These are phyloP conservation scores for Xylariaceae sp. DNA, from an alignment of 2,329 filamentous ascomycete genomes.

Conservation along the genomic window DNA sequence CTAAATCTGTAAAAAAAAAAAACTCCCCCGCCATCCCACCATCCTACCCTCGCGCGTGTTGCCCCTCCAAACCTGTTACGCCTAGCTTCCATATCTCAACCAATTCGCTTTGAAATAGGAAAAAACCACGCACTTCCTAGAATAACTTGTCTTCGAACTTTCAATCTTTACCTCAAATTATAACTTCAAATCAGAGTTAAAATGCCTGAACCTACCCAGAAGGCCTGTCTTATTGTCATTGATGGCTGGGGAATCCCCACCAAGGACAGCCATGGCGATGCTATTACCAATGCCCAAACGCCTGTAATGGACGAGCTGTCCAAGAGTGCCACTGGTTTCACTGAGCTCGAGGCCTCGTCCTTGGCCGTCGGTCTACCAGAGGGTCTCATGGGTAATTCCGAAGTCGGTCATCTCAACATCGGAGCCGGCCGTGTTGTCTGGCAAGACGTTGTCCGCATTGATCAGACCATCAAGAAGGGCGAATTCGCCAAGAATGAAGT, in stretches of 20 bases:
- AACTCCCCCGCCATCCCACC: constrained; percentile 23
- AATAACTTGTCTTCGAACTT: constrained; percentile 2
- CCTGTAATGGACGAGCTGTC: constrained; percentile 93
- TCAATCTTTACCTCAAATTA: constrained; percentile 2
- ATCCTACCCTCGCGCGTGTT: constrained; percentile 23
- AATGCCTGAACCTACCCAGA: constrained; percentile 55
- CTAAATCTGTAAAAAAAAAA: constrained; percentile 12
- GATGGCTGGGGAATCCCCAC: constrained; percentile 94
- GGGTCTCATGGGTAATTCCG: constrained; percentile 97
- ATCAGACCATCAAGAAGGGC: constrained; percentile 82
- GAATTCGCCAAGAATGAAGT: constrained; percentile 73
- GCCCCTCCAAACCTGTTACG: constrained; percentile 17
- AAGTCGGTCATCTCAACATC: constrained; percentile 98
- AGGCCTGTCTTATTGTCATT: constrained; percentile 80
- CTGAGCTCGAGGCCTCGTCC: constrained; percentile 91
- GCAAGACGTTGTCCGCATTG: constrained; percentile 97
- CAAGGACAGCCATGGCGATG: constrained; percentile 84
- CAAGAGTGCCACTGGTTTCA: constrained; percentile 77
- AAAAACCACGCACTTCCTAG: constrained; percentile 32
- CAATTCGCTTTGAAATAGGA: constrained; percentile 10
- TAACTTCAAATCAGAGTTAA: constrained; percentile 8
- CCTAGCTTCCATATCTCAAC: constrained; percentile 9
- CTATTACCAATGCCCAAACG: constrained; percentile 88
- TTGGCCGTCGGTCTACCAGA: constrained; percentile 93
- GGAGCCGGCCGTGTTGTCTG: constrained; percentile 95